Conservation (phyloP, 2,329 filamentous ascomycete genomes). For the Paraphoma chrysanthemicola region DNA sequence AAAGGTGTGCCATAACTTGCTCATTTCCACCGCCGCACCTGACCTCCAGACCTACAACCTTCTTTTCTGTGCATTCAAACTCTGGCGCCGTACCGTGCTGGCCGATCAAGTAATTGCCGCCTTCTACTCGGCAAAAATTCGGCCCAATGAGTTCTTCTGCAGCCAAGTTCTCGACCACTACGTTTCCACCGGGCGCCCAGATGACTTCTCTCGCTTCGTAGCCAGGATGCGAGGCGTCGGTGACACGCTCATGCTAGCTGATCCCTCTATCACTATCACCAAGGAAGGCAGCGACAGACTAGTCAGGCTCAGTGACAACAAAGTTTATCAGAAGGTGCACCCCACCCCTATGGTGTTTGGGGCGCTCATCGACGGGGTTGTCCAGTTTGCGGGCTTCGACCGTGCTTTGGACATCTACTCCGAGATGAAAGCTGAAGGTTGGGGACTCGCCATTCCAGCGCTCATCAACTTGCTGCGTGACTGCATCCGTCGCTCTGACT, state of each 20-base stretch:
- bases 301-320: constrained; percentile 25
- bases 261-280: constrained; percentile 47
- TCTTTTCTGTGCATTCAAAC: constrained; percentile 68
- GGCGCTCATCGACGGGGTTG: constrained; percentile 50
- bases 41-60: constrained; percentile 74
- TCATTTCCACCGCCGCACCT: constrained; percentile 67
- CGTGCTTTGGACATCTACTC: constrained; percentile 51
- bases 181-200: constrained; percentile 29
- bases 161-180: constrained; percentile 51
- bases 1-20: constrained; percentile 67
- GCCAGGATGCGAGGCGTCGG: constrained; percentile 51
- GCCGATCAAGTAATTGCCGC: constrained; percentile 39
- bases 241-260: constrained; percentile 51
- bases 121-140: constrained; percentile 47
- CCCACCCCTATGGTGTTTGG: constrained; percentile 54
- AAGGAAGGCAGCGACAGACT: constrained; percentile 35
- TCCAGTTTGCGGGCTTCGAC: constrained; percentile 55
- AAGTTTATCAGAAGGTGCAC: constrained; percentile 53
- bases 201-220: constrained; percentile 49
- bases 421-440: constrained; percentile 53
- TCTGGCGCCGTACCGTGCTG: constrained; percentile 32
- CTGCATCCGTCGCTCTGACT: constrained; percentile 49
- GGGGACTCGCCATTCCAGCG: constrained; percentile 52
- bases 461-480: constrained; percentile 50
- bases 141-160: constrained; percentile 56